Percentiles rank a stretch among this genome's conserved stretches.
Evolutionary conservation across 2,329 filamentous ascomycete species (phyloP).

Genomic region (Trichoderma guizhouense): DNA sequence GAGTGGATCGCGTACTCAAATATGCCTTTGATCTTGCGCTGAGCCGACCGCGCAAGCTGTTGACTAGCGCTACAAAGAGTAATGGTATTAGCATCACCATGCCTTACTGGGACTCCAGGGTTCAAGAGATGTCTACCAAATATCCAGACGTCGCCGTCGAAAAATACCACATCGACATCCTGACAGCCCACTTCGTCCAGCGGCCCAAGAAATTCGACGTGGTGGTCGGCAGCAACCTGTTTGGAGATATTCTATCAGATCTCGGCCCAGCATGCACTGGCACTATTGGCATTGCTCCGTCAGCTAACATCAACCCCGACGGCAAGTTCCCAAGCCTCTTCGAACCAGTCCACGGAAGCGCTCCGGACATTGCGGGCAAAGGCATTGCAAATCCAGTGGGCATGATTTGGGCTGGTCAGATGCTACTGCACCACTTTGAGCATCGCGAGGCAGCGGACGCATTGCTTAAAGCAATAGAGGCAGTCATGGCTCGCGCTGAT

Average conservation of each 20-base stretch:
- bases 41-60: constrained; percentile 53
- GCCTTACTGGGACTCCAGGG: constrained; percentile 66
- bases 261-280: constrained; percentile 67
- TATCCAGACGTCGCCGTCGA: constrained; percentile 59
- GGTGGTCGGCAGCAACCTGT: constrained; percentile 61
- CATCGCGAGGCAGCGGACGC: constrained; percentile 42
- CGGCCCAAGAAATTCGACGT: constrained; percentile 59
- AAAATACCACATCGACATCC: constrained; percentile 65
- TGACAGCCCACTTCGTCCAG: constrained; percentile 62
- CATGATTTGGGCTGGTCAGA: constrained; percentile 58
- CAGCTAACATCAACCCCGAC: constrained; percentile 53
- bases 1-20: constrained; percentile 58
- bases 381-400: constrained; percentile 64
- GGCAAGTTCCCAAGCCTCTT: constrained; percentile 53
- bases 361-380: constrained; percentile 70
- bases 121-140: constrained; percentile 46
- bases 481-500: constrained; percentile 52
- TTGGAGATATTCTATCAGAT: constrained; percentile 67
- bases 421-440: constrained; percentile 41
- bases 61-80: constrained; percentile 65
- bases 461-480: constrained; percentile 59
- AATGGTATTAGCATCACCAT: constrained; percentile 66
- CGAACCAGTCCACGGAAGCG: constrained; percentile 67
- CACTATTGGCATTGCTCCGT: constrained; percentile 70
- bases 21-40: constrained; percentile 63